Evolutionary conservation across 148 eudicot species (phyloP), one percentile per base, ranked within the genome.

Genomic region (Limonium bicolor): DNA sequence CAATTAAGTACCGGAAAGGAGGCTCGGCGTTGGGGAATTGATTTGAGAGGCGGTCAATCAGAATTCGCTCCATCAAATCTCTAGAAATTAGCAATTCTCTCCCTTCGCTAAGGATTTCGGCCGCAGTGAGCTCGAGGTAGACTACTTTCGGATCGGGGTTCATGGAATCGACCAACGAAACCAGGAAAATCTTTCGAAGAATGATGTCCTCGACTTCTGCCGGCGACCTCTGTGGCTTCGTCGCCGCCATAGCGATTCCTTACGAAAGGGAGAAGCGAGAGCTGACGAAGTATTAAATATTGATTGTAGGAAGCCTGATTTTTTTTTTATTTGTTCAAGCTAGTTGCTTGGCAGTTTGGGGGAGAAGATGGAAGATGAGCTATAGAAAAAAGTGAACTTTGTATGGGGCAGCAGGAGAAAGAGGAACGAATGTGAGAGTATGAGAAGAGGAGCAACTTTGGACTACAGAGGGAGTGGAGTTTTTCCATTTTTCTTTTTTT

Each of bases 91-190:
- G 63, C 60, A 90, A 58, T 4, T 84, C 77, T 25, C 56, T 68
- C 4, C 87, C 93, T 60, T 90, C 97, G 36, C 95, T 84, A 18
- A 90, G 59, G 48, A 90, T 66, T 40, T 90, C 95, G 3, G 97
- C 97, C 1, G 97, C 97, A 5, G 97, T 71, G 51, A 72, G 61
- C 50, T 90, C 95, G 10, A 90, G 66, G 50, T 84, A 90, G 9
- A 77, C 83, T 5, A 77, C 19, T 7, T 74, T 50, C 6, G 79
- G 40, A 64, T 77, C 84, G 10, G 64, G 58, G 7, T 72, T 76
- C 74, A 70, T 68, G 31, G 94, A 72, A 48, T 84, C 97, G 8
- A 60, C 10, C 0, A 90, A 64, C 1, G 84, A 53, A 0, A 90
- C 86, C 0, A 70, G 72, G 34, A 90, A 84, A 13, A 90, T 75